A percentile compares a stretch with the other conserved stretches of the same genome.
These are phyloP conservation scores for Melastoma candidum DNA, from an alignment of 441 rosid genomes.

Conservation along the genomic window DNA sequence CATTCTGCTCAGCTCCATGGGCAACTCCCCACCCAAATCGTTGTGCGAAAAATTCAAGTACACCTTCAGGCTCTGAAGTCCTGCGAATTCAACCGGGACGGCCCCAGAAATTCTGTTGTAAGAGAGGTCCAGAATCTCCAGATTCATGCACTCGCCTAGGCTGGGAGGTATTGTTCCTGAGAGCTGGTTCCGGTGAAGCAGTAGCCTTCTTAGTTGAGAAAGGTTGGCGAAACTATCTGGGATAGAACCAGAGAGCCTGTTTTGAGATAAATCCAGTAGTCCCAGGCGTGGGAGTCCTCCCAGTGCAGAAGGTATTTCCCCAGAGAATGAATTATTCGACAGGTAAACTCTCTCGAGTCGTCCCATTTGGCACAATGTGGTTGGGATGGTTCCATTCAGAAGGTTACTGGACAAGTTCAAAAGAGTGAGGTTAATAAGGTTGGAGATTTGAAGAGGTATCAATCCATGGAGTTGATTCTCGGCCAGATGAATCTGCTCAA, in stretches of 20 bases:
- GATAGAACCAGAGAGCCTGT: slow-evolving; percentile 65
- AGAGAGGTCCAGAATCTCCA: slow-evolving; percentile 81
- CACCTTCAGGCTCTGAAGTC: slow-evolving; percentile 43
- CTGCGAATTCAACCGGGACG: slow-evolving; percentile 39
- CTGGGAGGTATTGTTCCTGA: slow-evolving; percentile 64
- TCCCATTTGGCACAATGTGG: slow-evolving; percentile 42
- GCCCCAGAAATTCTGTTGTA: slow-evolving; percentile 38
- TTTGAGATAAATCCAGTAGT: slow-evolving; percentile 63
- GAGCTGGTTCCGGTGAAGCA: slow-evolving; percentile 46
- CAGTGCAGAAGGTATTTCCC: slow-evolving; percentile 61
- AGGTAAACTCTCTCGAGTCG: slow-evolving; percentile 68
- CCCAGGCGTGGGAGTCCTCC: slow-evolving; percentile 62
- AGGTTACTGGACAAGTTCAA: slow-evolving; percentile 71
- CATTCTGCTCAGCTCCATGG: slow-evolving; percentile 59
- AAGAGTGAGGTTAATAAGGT: slow-evolving; percentile 57
- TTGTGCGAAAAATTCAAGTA: slow-evolving; percentile 54
- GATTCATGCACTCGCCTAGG: slow-evolving; percentile 53
- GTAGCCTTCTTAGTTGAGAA: slow-evolving; percentile 55
- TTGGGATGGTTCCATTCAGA: slow-evolving; percentile 61
- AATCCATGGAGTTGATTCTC: slow-evolving; percentile 57
- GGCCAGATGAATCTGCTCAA: slow-evolving; percentile 65
- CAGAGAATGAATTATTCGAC: slow-evolving; percentile 54
- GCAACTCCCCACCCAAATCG: slow-evolving; percentile 34
- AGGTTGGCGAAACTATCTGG: slow-evolving; percentile 71
- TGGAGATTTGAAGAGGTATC: slow-evolving; percentile 67